Evolutionary conservation across 148 eudicot genomes (phyloP).

Genomic region (Fagopyrum esculentum): DNA sequence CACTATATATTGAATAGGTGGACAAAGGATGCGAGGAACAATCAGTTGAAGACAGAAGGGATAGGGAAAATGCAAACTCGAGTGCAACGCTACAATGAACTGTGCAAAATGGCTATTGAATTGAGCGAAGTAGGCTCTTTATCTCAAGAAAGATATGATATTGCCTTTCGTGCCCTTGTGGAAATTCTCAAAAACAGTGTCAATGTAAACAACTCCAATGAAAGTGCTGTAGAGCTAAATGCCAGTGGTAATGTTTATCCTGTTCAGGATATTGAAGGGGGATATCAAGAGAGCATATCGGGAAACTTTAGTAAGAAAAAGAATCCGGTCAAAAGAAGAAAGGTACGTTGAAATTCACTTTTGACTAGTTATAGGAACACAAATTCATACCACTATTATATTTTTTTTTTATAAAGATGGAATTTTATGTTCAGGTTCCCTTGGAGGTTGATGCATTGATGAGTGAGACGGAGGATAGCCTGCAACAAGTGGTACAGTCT

Average conservation of each 20-base stretch:
- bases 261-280: slow-evolving; percentile 27
- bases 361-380: neutral
- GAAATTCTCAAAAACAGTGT: slow-evolving; percentile 36
- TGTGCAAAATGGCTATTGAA: slow-evolving; percentile 42
- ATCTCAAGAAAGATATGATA: slow-evolving; percentile 33
- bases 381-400: neutral
- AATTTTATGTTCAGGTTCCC: slow-evolving; percentile 27
- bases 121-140: slow-evolving; percentile 44
- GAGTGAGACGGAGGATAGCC: slow-evolving; percentile 26
- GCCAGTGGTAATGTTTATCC: slow-evolving; percentile 16
- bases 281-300: slow-evolving; percentile 23
- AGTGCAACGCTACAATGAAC: slow-evolving; percentile 39
- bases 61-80: slow-evolving; percentile 27
- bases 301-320: slow-evolving; percentile 30
- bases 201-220: slow-evolving; percentile 30
- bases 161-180: slow-evolving; percentile 35
- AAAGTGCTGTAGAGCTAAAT: slow-evolving; percentile 17
- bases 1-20: slow-evolving; percentile 43
- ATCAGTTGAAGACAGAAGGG: slow-evolving; percentile 25
- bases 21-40: slow-evolving; percentile 46
- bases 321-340: slow-evolving; percentile 32
- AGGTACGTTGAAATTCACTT: slow-evolving; percentile 22
- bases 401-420: neutral
- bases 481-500: slow-evolving; percentile 36
- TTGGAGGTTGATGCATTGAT: slow-evolving; percentile 21